Conservation (phyloP, 2,329 filamentous ascomycete genomes). For the Beauveria caledonica region DNA sequence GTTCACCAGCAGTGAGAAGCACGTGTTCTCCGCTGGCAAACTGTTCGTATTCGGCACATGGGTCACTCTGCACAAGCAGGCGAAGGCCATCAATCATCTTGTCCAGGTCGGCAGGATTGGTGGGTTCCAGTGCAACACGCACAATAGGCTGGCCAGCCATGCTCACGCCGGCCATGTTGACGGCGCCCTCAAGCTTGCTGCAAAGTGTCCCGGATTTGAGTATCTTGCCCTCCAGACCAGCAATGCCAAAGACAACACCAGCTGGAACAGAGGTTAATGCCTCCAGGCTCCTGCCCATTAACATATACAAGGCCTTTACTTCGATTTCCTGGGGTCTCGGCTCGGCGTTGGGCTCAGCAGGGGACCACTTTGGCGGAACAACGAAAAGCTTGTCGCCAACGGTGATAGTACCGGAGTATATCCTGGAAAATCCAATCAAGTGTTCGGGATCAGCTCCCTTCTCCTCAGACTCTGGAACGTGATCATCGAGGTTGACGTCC, state of each 20-base stretch:
- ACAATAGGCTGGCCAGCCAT: slow-evolving; percentile 85
- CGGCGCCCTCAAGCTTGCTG: slow-evolving; percentile 74
- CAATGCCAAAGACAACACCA: slow-evolving; percentile 91
- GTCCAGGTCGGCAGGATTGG: slow-evolving; percentile 80
- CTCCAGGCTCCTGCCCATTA: slow-evolving; percentile 90
- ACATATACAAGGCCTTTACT: slow-evolving; percentile 81
- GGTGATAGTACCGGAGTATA: slow-evolving; percentile 83
- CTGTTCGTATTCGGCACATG: slow-evolving; percentile 92
- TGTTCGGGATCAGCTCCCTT: slow-evolving; percentile 70
- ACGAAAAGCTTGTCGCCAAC: slow-evolving; percentile 91
- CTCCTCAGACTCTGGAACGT: slow-evolving; percentile 37
- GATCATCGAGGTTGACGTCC: slow-evolving; percentile 50
- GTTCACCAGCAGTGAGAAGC: slow-evolving; percentile 82
- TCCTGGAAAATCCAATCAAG: slow-evolving; percentile 85
- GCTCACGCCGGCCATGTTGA: slow-evolving; percentile 81
- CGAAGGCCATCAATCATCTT: slow-evolving; percentile 89
- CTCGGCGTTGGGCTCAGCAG: slow-evolving; percentile 61
- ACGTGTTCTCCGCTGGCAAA: slow-evolving; percentile 92
- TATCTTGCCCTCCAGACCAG: slow-evolving; percentile 85
- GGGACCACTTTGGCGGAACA: slow-evolving; percentile 85
- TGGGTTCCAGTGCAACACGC: slow-evolving; percentile 88
- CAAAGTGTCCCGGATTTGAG: slow-evolving; percentile 92
- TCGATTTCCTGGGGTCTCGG: slow-evolving; percentile 76
- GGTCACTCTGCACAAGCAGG: slow-evolving; percentile 87
- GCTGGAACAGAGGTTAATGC: slow-evolving; percentile 77